These are phyloP conservation scores for Acanthamoeba culbertsoni DNA, from an alignment of 208 protist species.

Conservation along the genomic window DNA sequence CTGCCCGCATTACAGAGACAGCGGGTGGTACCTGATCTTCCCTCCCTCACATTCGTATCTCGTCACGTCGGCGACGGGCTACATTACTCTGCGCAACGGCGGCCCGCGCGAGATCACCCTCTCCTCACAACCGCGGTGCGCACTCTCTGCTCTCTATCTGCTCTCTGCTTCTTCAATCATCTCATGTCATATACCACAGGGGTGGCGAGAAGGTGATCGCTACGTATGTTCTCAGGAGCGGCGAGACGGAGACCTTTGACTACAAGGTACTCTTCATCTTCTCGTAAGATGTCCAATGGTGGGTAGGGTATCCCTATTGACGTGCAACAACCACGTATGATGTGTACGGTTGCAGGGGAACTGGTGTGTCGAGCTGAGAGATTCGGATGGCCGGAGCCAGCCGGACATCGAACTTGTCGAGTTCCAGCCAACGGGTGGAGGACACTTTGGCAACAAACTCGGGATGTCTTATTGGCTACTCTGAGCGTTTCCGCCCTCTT, in stretches of 20 bases:
- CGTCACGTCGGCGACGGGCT: conserved; percentile 49
- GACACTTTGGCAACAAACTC: conserved; percentile 47
- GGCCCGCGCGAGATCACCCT: not conserved
- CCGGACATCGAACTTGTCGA: conserved; percentile 34
- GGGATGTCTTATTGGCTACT: conserved; percentile 46
- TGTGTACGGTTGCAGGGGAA: not conserved
- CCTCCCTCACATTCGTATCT: conserved; percentile 56
- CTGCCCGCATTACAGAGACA: conserved; percentile 24
- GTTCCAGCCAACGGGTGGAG: conserved; percentile 5
- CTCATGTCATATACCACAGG: not conserved
- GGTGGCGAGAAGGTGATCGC: conserved; percentile 46
- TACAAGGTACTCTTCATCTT: not conserved
- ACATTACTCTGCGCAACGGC: conserved; percentile 43
- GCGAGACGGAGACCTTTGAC: conserved; percentile 40
- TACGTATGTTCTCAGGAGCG: not conserved
- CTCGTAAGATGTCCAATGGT: not conserved
- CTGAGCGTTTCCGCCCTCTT: too few species aligned
- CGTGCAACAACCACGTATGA: not conserved
- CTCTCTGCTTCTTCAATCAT: not conserved
- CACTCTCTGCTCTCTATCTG: not conserved
- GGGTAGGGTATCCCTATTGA: not conserved
- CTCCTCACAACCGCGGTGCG: not conserved
- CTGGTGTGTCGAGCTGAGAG: conserved; percentile 31
- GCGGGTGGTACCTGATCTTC: conserved; percentile 36
- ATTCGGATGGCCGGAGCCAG: not conserved